Percentiles rank a stretch among this genome's conserved stretches.
Conservation (phyloP, 2,329 filamentous ascomycete species). For the Cercospora citrullina region DNA sequence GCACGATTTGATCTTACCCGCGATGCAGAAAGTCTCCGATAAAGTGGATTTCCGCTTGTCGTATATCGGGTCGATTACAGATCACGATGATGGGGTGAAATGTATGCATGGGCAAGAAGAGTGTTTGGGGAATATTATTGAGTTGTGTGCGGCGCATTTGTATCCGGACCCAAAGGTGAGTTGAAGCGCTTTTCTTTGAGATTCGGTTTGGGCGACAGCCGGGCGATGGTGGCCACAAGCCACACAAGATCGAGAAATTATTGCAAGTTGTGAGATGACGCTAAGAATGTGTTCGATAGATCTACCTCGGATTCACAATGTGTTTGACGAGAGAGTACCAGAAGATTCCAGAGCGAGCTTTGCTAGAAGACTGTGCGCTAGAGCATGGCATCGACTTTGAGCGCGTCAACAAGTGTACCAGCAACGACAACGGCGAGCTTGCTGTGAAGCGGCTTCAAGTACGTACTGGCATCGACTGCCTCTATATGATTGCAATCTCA, state of each 20-base stretch:
- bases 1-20: slow-evolving; percentile 74
- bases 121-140: slow-evolving; percentile 91
- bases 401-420: slow-evolving; percentile 77
- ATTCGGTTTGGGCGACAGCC: too few relatives aligned
- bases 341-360: slow-evolving; percentile 72
- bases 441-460: slow-evolving; percentile 53
- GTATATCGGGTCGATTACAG: slow-evolving; percentile 79
- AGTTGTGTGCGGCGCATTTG: slow-evolving; percentile 81
- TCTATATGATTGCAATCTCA: too few relatives aligned
- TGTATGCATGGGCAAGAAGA: slow-evolving; percentile 90
- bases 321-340: slow-evolving; percentile 77
- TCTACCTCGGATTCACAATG: slow-evolving; percentile 86
- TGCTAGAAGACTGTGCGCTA: slow-evolving; percentile 83
- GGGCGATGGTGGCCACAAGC: too few relatives aligned
- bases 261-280: background rate
- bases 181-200: background rate
- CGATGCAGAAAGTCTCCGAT: slow-evolving; percentile 76
- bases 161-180: slow-evolving; percentile 78
- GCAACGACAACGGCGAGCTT: slow-evolving; percentile 70
- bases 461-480: background rate
- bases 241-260: too few relatives aligned
- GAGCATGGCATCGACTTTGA: slow-evolving; percentile 87
- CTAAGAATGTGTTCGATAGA: background rate
- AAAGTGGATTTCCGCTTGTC: slow-evolving; percentile 91
- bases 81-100: slow-evolving; percentile 75